Percentiles rank a stretch among this genome's conserved stretches.
Evolutionary conservation across 495 filamentous ascomycete genomes (phyloP).

Genomic region (Trichocladium antarcticum): DNA sequence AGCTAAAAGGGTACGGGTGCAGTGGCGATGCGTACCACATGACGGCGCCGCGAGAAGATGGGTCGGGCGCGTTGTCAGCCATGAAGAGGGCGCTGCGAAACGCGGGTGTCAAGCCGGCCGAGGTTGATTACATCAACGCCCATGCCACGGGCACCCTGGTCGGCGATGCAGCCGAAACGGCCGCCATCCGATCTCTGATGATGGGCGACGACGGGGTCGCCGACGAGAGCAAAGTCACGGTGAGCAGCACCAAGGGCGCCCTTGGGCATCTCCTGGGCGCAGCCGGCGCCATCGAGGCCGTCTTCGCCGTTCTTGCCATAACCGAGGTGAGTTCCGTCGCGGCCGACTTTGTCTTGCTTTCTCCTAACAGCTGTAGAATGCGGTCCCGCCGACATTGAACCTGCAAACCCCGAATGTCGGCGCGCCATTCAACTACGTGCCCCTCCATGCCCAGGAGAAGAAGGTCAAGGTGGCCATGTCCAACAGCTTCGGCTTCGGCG

Average conservation of each 20-base stretch:
- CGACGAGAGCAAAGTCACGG: conserved; percentile 55
- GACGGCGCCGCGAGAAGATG: conserved; percentile 75
- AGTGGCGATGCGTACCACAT: conserved; percentile 86
- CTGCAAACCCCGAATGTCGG: conserved; percentile 55
- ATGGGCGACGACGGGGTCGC: conserved; percentile 56
- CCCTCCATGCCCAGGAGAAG: conserved; percentile 55
- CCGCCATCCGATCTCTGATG: conserved; percentile 69
- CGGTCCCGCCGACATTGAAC: conserved; percentile 81
- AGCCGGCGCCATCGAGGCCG: conserved; percentile 76
- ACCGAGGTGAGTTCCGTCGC: conserved; percentile 47
- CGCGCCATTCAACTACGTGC: conserved; percentile 81
- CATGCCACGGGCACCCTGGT: conserved; percentile 82
- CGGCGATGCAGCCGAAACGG: conserved; percentile 81
- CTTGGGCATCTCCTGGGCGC: conserved; percentile 87
- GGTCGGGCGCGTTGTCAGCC: conserved; percentile 64
- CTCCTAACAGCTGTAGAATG: conserved; percentile 44
- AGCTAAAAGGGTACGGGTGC: conserved; percentile 77
- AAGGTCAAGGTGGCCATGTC: conserved; percentile 65
- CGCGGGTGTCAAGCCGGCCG: conserved; percentile 52
- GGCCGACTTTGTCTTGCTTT: not conserved
- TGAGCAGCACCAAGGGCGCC: conserved; percentile 91
- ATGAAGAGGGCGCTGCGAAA: conserved; percentile 77
- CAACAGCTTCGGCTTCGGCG: conserved; percentile 97
- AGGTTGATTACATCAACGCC: conserved; percentile 89
- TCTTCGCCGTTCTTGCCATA: conserved; percentile 72